Base-by-base conservation (phyloP, 768 basidiomycete genomes). In the Tricholoma sp. region DNA sequence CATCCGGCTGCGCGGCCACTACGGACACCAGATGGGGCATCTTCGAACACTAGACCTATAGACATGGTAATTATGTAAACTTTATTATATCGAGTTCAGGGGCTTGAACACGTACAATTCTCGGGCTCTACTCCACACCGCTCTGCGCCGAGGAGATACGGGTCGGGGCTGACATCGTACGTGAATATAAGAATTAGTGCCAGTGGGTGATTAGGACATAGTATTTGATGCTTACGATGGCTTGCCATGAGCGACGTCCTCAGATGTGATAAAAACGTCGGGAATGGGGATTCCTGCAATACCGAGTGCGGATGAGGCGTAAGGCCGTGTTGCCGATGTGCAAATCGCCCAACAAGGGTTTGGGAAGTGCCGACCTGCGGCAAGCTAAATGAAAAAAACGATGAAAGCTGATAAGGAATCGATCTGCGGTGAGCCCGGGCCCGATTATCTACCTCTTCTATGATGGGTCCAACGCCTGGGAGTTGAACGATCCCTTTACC, bases 71-170 rank as follows among this genome's bases (percentile, higher is more conserved):
- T 27, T n/a, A 41, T 63, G 2, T 43, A 2, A 43, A 14, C 14
- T 12, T 6, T 18, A 10, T 7, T n/a, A n/a, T n/a, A n/a, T n/a
- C n/a, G n/a, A n/a, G n/a, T 3, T 19, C 41, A 52, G 4, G 7
- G 16, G 7, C 22, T 4, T 39, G n/a, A 35, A 29, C 9, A 21
- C 6, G 19, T 54, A 83, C 88, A 91, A 53, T 83, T 81, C 57
- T 77, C 71, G 14, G 87, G 81, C 45, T 82, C 76, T 22, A 87
- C 83, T 2, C 82, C 80, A 63, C 87, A 85, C 57, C 76, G 77
- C 67, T 86, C 73, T 22, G 94, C 93, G 8, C 94, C 95, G 41
- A 88, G 80, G 35, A 97, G 74, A 74, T 96, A 98, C 1, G 96
- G 96, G 63, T 95, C 94, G 8, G 95, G 94, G 65, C 85, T 84